phyloP scores from a whole-genome alignment of 345 rosid species.

The Lepidium africanum region DNA sequence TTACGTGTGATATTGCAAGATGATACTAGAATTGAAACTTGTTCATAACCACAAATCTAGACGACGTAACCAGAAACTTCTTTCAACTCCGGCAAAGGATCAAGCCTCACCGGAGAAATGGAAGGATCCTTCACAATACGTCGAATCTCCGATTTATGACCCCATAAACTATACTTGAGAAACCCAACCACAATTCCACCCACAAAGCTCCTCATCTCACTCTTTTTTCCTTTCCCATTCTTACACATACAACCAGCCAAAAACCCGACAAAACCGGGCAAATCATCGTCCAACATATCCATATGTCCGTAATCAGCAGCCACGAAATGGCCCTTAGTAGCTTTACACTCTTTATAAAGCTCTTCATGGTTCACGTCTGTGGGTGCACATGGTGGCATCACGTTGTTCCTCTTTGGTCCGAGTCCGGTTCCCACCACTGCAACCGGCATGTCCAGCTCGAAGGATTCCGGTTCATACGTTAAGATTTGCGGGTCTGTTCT shows the following conservation, averaged over 20 bases:
- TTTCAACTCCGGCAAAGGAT: slow-evolving; percentile 16
- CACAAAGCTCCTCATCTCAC: slow-evolving; percentile 22
- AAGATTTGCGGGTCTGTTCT: slow-evolving; percentile 14
- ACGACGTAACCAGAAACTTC: slow-evolving; percentile 8
- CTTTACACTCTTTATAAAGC: slow-evolving; percentile 26
- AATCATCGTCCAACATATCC: slow-evolving; percentile 29
- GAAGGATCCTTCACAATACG: slow-evolving; percentile 16
- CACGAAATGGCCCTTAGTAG: slow-evolving; percentile 22
- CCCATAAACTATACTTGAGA: slow-evolving; percentile 15
- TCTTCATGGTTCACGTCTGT: slow-evolving; percentile 18
- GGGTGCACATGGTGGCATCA: slow-evolving; percentile 25
- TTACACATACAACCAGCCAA: slow-evolving; percentile 25
- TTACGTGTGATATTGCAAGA: too few species aligned
- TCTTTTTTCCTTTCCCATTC: slow-evolving; percentile 5
- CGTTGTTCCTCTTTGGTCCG: neutral
- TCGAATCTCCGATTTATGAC: slow-evolving; percentile 11
- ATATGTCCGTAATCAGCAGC: slow-evolving; percentile 28
- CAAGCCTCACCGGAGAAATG: slow-evolving; percentile 16
- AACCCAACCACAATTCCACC: slow-evolving; percentile 28
- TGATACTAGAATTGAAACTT: too few species aligned
- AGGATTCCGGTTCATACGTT: slow-evolving; percentile 21
- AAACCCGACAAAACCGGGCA: slow-evolving; percentile 18
- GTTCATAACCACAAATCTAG: neutral
- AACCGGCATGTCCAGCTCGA: slow-evolving; percentile 22
- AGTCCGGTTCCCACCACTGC: slow-evolving; percentile 27